A percentile compares a stretch with the other conserved stretches of the same genome.
Conservation (phyloP, 345 rosid species). For the Citrus unshiu region DNA sequence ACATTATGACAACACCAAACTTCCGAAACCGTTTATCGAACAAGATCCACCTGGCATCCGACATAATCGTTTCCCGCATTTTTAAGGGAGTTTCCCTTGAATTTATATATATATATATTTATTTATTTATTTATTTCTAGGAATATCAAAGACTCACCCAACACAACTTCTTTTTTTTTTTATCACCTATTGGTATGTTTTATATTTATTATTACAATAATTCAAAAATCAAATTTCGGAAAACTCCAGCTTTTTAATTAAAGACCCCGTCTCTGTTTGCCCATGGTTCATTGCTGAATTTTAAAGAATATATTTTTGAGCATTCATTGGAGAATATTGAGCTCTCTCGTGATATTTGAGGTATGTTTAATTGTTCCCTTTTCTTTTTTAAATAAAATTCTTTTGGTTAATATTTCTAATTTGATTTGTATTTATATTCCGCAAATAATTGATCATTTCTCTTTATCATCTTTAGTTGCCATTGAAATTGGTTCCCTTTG, state of each 20-base stretch:
- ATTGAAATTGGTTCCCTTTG: not conserved
- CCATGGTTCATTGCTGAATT: not conserved
- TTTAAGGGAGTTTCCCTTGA: conserved; percentile 5
- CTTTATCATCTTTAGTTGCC: not conserved
- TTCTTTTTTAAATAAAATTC: no score
- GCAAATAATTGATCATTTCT: no score
- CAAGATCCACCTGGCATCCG: conserved; percentile 59
- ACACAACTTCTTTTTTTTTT: no score
- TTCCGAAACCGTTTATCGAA: not conserved
- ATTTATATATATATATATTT: not conserved
- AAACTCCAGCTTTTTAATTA: no score
- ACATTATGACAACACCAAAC: no score
- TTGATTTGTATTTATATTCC: not conserved
- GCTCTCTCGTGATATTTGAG: not conserved
- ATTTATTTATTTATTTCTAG: not conserved
- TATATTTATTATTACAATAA: not conserved
- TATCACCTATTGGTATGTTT: not conserved
- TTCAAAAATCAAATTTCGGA: not conserved
- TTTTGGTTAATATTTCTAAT: no score
- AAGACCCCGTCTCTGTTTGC: no score
- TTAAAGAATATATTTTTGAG: not conserved
- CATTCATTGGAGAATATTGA: not conserved
- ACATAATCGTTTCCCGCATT: conserved; percentile 41
- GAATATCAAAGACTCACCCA: not conserved
- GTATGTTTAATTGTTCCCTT: not conserved